phyloP scores from a whole-genome alignment of 2,329 filamentous ascomycete genomes.

The Chrysosphaeria jannelii region DNA sequence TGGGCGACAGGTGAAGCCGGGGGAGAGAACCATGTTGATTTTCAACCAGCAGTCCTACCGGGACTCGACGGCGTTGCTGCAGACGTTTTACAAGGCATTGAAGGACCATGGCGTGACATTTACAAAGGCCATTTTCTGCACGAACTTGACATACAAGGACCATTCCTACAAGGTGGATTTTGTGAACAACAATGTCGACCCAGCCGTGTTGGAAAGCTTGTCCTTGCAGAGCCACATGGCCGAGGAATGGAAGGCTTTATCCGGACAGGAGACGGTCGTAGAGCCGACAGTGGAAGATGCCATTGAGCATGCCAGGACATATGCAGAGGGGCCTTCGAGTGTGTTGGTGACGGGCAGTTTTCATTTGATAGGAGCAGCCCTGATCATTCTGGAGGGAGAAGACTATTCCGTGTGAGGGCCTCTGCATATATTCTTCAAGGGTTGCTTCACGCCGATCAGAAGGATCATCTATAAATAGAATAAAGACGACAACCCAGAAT shows the following conservation, averaged over 20 bases:
- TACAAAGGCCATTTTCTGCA: conserved; percentile 26
- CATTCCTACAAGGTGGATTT: conserved; percentile 23
- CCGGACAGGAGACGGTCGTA: conserved; percentile 14
- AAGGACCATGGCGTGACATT: conserved; percentile 25
- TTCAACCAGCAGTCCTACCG: conserved; percentile 88
- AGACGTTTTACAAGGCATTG: conserved; percentile 14
- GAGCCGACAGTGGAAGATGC: conserved; percentile 25
- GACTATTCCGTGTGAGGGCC: no score
- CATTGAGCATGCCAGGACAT: conserved; percentile 10
- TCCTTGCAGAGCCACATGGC: conserved; percentile 20
- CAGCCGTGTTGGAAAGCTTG: conserved; percentile 17
- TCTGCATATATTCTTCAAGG: no score
- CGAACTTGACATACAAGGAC: conserved; percentile 14
- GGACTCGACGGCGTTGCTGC: conserved; percentile 30
- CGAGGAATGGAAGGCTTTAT: conserved; percentile 16
- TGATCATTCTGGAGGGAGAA: conserved; percentile 6
- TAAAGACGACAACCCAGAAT: no score
- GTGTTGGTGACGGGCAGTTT: conserved; percentile 18
- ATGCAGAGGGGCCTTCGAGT: conserved; percentile 2
- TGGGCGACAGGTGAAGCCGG: background rate
- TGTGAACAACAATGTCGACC: conserved; percentile 22
- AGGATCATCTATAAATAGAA: no score
- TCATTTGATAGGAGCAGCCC: conserved; percentile 14
- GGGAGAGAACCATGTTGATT: conserved; percentile 25
- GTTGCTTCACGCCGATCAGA: no score